Conservation (phyloP, 1,139 yeast genomes). For the Magnusiomyces clavatus region DNA sequence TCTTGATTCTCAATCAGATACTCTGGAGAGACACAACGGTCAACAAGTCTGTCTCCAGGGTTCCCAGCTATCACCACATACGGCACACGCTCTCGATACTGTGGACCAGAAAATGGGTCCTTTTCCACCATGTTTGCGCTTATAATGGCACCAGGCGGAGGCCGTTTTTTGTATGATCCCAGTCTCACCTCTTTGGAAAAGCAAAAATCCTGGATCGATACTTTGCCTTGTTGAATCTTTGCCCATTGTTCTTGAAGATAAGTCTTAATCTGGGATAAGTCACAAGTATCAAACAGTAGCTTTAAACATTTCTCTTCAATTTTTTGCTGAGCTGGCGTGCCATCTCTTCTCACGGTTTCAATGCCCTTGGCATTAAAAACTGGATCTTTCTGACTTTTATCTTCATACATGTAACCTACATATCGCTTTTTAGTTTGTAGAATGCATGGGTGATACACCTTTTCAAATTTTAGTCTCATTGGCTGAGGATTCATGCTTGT, state of each 20-base stretch:
- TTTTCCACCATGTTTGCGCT: conserved; percentile 52
- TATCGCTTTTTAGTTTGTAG: conserved; percentile 81
- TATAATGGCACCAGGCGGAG: conserved; percentile 89
- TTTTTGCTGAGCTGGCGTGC: conserved; percentile 85
- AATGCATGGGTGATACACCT: conserved; percentile 83
- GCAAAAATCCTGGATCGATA: conserved; percentile 74
- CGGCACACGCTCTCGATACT: conserved; percentile 80
- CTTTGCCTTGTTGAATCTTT: conserved; percentile 53
- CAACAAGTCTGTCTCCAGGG: conserved; percentile 58
- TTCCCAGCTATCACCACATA: conserved; percentile 70
- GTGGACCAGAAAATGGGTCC: conserved; percentile 76
- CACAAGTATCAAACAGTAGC: conserved; percentile 61
- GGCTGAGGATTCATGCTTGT: conserved; percentile 76
- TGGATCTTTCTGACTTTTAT: conserved; percentile 46
- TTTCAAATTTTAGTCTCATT: conserved; percentile 76
- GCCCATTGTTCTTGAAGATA: conserved; percentile 59
- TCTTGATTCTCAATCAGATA: conserved; percentile 45
- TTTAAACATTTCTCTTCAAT: conserved; percentile 65
- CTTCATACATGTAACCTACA: conserved; percentile 76
- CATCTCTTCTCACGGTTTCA: conserved; percentile 90
- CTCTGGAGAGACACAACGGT: conserved; percentile 73
- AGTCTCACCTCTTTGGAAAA: conserved; percentile 85
- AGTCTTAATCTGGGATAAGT: conserved; percentile 59
- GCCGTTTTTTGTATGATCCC: conserved; percentile 67
- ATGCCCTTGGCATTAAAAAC: conserved; percentile 93